Base-by-base conservation (phyloP, 2,329 filamentous ascomycete genomes). In the Pseudocercospora fuligena region DNA sequence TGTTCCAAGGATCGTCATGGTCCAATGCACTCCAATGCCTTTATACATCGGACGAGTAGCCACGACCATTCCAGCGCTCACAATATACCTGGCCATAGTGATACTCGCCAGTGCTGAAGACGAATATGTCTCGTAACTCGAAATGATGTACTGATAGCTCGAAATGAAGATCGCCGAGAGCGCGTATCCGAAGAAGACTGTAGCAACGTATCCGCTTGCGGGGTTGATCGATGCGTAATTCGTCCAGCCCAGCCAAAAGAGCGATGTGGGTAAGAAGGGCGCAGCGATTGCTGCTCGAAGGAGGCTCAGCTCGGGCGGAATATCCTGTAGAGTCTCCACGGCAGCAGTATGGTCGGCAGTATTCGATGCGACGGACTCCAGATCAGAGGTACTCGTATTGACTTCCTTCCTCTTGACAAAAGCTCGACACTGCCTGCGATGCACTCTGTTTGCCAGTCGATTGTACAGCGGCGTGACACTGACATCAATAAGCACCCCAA, bases 201-300 rank as follows among this genome's bases (percentile, higher is more conserved):
- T 76, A 9, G 60, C 60, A 12, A 14, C 43, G 36, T 29, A 31
- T 6, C 25, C 25, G 12, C 21, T 29, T 14, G 27, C 21, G 8
- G 25, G 27, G 8, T 25, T 29, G 27, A 61, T 61, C 23, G 43
- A 43, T 12, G 40, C n/a, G 33, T 80, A 77, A 1, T 79, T 78
- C 0, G 81, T 80, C 83, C 83, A 85, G 2, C 81, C 83, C 12
- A 85, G 78, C 82, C 82, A 84, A 66, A 85, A 85, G 1, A 85
- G 78, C 0, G 80, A 80, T 3, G 83, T 71, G 0, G 83, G 81
- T 5, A 84, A 76, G 9, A 79, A 69, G 0, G 74, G 72, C 2
- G 80, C 78, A 0, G 80, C 82, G 9, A 81, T 72, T 68, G 83
- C 80, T 27, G 79, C 80, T 33, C 81, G 81, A 73, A 78, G 79